Base-by-base conservation (phyloP, 1,284 basidiomycete species). In the Trichosporon sp. region DNA sequence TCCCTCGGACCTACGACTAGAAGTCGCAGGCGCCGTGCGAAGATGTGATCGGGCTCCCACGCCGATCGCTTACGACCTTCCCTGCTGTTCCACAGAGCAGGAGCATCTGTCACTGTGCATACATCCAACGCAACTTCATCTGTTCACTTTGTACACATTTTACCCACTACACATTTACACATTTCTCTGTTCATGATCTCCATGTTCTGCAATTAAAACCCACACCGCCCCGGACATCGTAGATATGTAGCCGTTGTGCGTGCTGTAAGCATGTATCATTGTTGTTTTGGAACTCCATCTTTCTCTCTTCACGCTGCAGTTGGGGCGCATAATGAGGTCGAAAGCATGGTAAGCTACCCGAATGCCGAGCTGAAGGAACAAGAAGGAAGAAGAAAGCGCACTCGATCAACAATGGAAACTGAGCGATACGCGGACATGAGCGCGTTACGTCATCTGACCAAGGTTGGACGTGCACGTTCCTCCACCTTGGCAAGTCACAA, bases 231-330 rank as follows among this genome's bases (percentile, higher is more conserved):
- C 32, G 32, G 59, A 37, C 59, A 63, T 35, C 59, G 59, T 63
- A 63, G 59, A 63, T 63, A 63, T 63, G 59, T 63, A 63, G 32
- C 59, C 59, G 59, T 32, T 63, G 51, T 63, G 59, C 59, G 59
- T 63, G 59, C 59, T 63, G 59, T 63, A 63, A 63, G 59, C 59
- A 63, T 63, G 59, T 63, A 63, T 63, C 59, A 32, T 63, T 63
- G 59, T 63, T 63, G 59, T 63, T 63, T 63, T 63, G 59, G 31
- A 16, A 26, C 26, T 26, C 26, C 26, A 26, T 26, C 26, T 26
- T 26, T 26, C 26, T 26, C 26, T 26, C 26, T 26, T 26, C 26
- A 26, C 26, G 26, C 26, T 26, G 26, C 26, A 26, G 26, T 26
- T 26, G 26, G 26, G 26, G 26, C 26, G 26, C 26, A 26, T 26